Conservation (phyloP, 306 rosid species). For the Coriaria nepalensis region DNA sequence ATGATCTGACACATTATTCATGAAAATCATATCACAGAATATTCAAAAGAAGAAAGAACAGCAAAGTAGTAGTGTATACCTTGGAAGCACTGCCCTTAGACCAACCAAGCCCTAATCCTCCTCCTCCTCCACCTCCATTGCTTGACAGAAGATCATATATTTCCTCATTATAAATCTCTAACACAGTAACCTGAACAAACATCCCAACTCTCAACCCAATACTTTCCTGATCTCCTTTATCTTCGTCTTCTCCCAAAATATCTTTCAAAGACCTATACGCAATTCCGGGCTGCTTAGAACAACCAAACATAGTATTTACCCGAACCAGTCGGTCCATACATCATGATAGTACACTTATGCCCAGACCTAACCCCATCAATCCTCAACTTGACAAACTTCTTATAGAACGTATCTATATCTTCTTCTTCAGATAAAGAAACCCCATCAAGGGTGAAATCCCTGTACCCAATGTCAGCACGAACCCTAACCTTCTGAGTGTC, state of each 20-base stretch:
- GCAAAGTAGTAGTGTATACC: slow-evolving; percentile 27
- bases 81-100: slow-evolving; percentile 67
- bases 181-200: slow-evolving; percentile 84
- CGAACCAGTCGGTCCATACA: slow-evolving; percentile 97
- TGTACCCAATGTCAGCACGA: slow-evolving; percentile 82
- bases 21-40: not conserved
- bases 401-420: slow-evolving; percentile 52
- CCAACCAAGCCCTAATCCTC: slow-evolving; percentile 79
- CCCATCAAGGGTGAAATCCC: slow-evolving; percentile 91
- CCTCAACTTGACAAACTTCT: slow-evolving; percentile 68
- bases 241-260: slow-evolving; percentile 55
- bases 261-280: slow-evolving; percentile 76
- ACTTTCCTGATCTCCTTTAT: slow-evolving; percentile 19
- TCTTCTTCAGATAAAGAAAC: slow-evolving; percentile 80
- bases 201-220: slow-evolving; percentile 32
- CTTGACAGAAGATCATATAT: slow-evolving; percentile 70
- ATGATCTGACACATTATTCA: no score
- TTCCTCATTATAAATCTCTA: slow-evolving; percentile 97
- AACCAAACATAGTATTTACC: slow-evolving; percentile 96
- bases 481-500: slow-evolving; percentile 47
- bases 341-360: slow-evolving; percentile 89
- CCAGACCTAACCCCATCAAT: slow-evolving; percentile 63
- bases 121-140: slow-evolving; percentile 52
- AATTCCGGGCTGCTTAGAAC: slow-evolving; percentile 77
- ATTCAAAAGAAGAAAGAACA: not conserved